These are phyloP conservation scores for Trichoderma arundinaceum DNA, from an alignment of 2,329 filamentous ascomycete genomes.

Conservation along the genomic window DNA sequence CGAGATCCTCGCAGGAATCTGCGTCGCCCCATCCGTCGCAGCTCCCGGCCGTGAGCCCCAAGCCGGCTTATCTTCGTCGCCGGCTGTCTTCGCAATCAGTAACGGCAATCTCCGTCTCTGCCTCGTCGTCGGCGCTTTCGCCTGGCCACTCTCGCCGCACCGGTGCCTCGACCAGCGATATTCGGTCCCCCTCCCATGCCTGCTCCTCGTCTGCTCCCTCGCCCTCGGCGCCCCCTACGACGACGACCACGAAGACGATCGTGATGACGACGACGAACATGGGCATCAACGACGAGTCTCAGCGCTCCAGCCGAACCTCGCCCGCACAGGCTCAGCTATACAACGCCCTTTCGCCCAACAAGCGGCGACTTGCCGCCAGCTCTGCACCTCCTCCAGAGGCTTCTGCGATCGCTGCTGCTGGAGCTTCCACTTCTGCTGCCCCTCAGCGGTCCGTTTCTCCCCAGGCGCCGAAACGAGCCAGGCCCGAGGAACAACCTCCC, in stretches of 20 bases:
- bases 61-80: slow-evolving; percentile 32
- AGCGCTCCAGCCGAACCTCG: background rate
- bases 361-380: slow-evolving; percentile 42
- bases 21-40: slow-evolving; percentile 20
- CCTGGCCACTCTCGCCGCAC: slow-evolving; percentile 11
- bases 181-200: slow-evolving; percentile 20
- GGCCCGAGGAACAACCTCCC: slow-evolving; percentile 55
- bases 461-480: slow-evolving; percentile 58
- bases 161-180: slow-evolving; percentile 12
- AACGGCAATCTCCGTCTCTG: slow-evolving; percentile 15
- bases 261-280: slow-evolving; percentile 13
- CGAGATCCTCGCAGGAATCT: slow-evolving; percentile 32
- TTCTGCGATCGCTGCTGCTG: slow-evolving; percentile 1
- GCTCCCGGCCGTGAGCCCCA: slow-evolving; percentile 26
- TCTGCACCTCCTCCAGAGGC: slow-evolving; percentile 2
- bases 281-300: slow-evolving; percentile 1
- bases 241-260: slow-evolving; percentile 7
- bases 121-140: slow-evolving; percentile 25
- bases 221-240: background rate
- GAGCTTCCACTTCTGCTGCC: slow-evolving; percentile 4
- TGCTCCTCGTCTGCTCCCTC: slow-evolving; percentile 12
- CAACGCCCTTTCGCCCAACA: slow-evolving; percentile 42
- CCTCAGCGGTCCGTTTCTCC: slow-evolving; percentile 36
- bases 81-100: slow-evolving; percentile 24
- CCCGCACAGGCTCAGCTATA: slow-evolving; percentile 16